These are phyloP conservation scores for Glaciozyma martinii DNA, from an alignment of 768 basidiomycete species.

Conservation along the genomic window DNA sequence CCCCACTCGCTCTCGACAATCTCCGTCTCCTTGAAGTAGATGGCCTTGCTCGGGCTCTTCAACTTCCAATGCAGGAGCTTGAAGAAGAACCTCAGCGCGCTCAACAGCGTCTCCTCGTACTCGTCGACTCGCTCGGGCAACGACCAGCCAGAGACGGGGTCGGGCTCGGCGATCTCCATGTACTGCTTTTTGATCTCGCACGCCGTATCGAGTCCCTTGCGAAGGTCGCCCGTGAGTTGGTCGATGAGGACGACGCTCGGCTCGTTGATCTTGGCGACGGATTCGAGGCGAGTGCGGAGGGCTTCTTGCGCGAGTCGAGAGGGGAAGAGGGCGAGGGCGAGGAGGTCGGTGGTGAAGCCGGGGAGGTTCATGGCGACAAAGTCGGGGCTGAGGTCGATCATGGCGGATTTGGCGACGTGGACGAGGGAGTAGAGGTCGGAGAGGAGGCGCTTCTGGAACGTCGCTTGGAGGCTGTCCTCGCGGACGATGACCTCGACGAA, in stretches of 20 bases:
- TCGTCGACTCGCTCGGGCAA: conserved; percentile 77
- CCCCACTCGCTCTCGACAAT: conserved; percentile 95
- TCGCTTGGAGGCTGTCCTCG: conserved; percentile 89
- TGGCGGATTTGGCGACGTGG: conserved; percentile 72
- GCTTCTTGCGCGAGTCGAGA: conserved; percentile 87
- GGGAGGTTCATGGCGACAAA: conserved; percentile 87
- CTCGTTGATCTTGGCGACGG: conserved; percentile 59
- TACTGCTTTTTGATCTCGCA: conserved; percentile 94
- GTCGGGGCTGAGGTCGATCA: conserved; percentile 63
- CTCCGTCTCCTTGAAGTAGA: conserved; percentile 96
- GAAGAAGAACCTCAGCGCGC: conserved; percentile 83
- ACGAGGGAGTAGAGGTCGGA: conserved; percentile 78
- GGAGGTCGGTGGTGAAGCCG: conserved; percentile 76
- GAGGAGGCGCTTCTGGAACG: conserved; percentile 63
- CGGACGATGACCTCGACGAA: conserved; percentile 92
- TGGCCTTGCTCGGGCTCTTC: conserved; percentile 80
- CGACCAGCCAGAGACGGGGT: conserved; percentile 78
- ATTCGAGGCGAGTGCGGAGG: conserved; percentile 74
- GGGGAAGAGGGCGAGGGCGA: conserved; percentile 90
- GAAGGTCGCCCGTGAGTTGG: conserved; percentile 86
- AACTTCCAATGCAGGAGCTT: conserved; percentile 90
- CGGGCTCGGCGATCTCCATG: conserved; percentile 77
- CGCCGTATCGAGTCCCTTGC: conserved; percentile 79
- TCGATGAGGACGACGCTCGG: conserved; percentile 85
- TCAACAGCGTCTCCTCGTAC: conserved; percentile 80